Conservation (phyloP, 345 rosid genomes). For the Zanthoxylum bungeanum region DNA sequence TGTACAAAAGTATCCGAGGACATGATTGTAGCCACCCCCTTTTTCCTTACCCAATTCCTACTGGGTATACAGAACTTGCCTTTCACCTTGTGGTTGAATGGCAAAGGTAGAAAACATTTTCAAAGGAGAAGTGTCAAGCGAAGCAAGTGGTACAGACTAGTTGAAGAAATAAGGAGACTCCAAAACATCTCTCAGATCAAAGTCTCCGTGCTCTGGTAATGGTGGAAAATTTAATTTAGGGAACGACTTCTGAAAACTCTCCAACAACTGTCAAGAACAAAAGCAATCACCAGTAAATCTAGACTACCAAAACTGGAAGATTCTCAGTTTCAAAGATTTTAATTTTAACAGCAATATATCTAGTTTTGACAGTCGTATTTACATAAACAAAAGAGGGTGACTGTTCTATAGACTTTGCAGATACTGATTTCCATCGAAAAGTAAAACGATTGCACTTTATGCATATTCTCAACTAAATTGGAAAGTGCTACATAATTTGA, state of each 20-base stretch:
- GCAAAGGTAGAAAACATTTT: neutral
- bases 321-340: neutral
- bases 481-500: neutral
- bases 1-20: slow-evolving; percentile 12
- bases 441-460: neutral
- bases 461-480: neutral
- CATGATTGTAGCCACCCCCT: neutral
- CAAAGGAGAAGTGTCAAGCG: neutral
- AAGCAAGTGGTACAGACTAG: slow-evolving; percentile 31
- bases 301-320: slow-evolving; percentile 2
- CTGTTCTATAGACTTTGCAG: neutral
- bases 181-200: slow-evolving; percentile 80
- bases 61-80: neutral
- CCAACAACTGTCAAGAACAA: slow-evolving; percentile 68
- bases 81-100: slow-evolving; percentile 2
- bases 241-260: slow-evolving; percentile 75
- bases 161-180: slow-evolving; percentile 91
- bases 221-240: slow-evolving; percentile 77
- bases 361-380: neutral
- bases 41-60: neutral
- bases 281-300: slow-evolving; percentile 18
- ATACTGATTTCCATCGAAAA: neutral
- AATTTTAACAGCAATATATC: neutral
- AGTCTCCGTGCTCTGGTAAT: slow-evolving; percentile 87
- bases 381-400: neutral